Percentiles rank a stretch among this genome's conserved stretches.
Evolutionary conservation across 768 basidiomycete genomes (phyloP).

Genomic region (Boletus rubroflammeus): DNA sequence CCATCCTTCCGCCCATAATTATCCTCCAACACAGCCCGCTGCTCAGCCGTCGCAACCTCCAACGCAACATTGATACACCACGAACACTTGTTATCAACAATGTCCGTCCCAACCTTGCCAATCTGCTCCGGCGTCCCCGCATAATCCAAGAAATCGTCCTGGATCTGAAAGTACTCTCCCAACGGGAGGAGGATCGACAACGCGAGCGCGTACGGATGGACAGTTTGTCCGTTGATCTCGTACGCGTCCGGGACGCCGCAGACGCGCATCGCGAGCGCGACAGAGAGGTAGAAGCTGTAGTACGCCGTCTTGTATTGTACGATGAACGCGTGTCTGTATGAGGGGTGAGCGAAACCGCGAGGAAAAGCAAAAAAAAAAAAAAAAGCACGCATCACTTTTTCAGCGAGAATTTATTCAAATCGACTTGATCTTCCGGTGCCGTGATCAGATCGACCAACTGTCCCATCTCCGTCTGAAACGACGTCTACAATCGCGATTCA

Average conservation of each 20-base stretch:
- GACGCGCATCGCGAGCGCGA: constrained; percentile 89
- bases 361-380: too few relatives aligned
- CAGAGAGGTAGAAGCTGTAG: constrained; percentile 98
- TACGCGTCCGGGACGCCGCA: constrained; percentile 56
- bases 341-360: too few relatives aligned
- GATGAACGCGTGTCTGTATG: constrained; percentile 86
- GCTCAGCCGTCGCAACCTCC: constrained; percentile 47
- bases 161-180: constrained; percentile 98
- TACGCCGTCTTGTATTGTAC: constrained; percentile 97
- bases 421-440: constrained; percentile 86
- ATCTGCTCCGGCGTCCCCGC: constrained; percentile 86
- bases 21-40: constrained; percentile 56
- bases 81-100: constrained; percentile 97
- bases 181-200: constrained; percentile 82
- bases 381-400: constrained; percentile 42
- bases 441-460: constrained; percentile 96
- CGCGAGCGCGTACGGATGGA: constrained; percentile 68
- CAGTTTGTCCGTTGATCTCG: constrained; percentile 35
- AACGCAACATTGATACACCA: constrained; percentile 95
- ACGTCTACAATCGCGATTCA: constrained; percentile 33
- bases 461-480: constrained; percentile 93
- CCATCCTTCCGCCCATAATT: constrained; percentile 61
- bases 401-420: constrained; percentile 84
- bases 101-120: constrained; percentile 97
- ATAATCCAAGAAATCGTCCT: constrained; percentile 96